Evolutionary conservation across 1,139 yeast species (phyloP), one percentile per base, ranked within the genome.

Genomic region (Suhomyces panamericanus): DNA sequence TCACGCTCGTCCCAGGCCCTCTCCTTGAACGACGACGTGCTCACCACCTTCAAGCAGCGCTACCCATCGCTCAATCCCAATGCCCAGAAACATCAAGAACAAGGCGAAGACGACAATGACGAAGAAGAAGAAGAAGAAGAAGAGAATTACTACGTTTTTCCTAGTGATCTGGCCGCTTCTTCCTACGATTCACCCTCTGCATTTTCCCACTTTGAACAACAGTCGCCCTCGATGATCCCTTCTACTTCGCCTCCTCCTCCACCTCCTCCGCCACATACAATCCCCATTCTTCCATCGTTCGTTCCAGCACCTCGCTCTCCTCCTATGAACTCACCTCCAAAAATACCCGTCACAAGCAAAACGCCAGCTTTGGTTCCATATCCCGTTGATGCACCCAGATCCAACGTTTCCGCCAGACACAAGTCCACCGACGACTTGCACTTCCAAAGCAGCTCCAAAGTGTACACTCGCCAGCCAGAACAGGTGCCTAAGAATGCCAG

Each of bases 241-340:
- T 31, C 40, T 9, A 22, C 30, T 7, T 38, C 40, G 3, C 30
- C 40, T 12, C 32, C 39, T 8, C 46, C 45, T 14, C 41, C 43
- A 14, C 46, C 41, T 15, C 48, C 46, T 14, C 43, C 41, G 10
- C 15, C 30, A 26, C 42, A 35, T 38, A 24, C 38, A 3, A 16
- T 33, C 4, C 42, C 41, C 8, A 29, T 39, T 6, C 38, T 39
- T 1, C 44, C 22, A 9, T 37, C 32, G 2, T 15, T 42, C n/a
- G 29, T 10, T 4, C 29, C 12, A 7, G 29, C 29, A 2, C 42
- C 15, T 3, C 52, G 55, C 6, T 42, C 55, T n/a, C 63, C 63
- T 4, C 62, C 65, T 6, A 51, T 54, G 6, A 60, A 42, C 24
- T 36, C 42, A 1, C 40, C 46, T 8, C 46, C 43, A 8, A 38